Base-by-base conservation (phyloP, 805 yeast species). In the Lipomyces mesembrius region DNA sequence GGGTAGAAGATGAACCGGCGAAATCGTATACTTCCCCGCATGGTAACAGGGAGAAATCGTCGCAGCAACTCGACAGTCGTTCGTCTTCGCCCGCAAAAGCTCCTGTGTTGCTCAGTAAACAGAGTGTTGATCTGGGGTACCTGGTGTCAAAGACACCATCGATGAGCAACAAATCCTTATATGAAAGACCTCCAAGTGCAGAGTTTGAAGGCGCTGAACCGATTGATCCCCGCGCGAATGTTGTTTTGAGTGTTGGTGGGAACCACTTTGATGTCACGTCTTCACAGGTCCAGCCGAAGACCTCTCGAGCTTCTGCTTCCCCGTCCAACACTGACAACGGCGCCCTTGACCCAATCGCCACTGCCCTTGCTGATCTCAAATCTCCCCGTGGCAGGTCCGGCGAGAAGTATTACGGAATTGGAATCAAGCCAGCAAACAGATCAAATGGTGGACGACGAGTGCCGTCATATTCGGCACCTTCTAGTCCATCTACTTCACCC, bases 261-360 rank as follows among this genome's bases (percentile, higher is more conserved):
- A 70, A 68, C 39, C 20, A 52, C n/a, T 68, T 70, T 43, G 67
- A 59, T 25, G 64, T 57, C 6, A 52, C 55, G 8, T 52, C 55
- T 27, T 22, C 63, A 25, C 66, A 63, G n/a, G 20, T 25, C 25
- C 25, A 55, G 27, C 27, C 20, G 51, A 52, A 17, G 54, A 5
- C 58, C 5, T 14, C 49, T 8, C 9, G 20, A 9, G 20, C 29
- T 20, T 57, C 35, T 9, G 53, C 34, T 20, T 22, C 27, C 4
- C 17, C 20, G 5, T 20, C n/a, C 14, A 43, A 35, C 20, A 57
- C 29, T 3, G 60, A 35, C n/a, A 20, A 2, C 3, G 59, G 56
- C n/a, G 57, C 34, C 20, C 6, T 7, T n/a, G 87, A 86, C 71
- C 88, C 88, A 8, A 75, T 86, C 56, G 82, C 85, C 43, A 84